A percentile compares a stretch with the other conserved stretches of the same genome.
Conservation (phyloP, 2,329 filamentous ascomycete genomes). For the Laburnicola sp. region DNA sequence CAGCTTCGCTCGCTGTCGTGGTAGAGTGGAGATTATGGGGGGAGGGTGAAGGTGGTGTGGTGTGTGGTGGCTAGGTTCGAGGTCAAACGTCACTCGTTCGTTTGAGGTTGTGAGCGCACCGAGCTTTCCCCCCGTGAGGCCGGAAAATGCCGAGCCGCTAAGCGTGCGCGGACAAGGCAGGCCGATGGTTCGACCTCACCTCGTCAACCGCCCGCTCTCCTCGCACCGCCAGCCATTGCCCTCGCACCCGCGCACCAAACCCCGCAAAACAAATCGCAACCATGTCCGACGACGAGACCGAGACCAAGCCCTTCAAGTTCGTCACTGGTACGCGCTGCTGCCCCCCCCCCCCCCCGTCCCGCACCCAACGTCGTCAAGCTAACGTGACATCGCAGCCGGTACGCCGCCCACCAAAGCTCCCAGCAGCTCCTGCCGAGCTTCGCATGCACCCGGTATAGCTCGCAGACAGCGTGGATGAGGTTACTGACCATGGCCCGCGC, state of each 20-base stretch:
- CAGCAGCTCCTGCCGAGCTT: conserved; percentile 3
- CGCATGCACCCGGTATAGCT: not conserved
- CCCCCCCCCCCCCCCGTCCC: too few relatives aligned
- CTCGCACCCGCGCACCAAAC: conserved; percentile 23
- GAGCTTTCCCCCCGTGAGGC: too few relatives aligned
- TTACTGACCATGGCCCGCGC: too few relatives aligned
- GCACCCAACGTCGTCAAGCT: conserved; percentile 27
- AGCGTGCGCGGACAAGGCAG: too few relatives aligned
- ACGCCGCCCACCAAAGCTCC: conserved; percentile 34
- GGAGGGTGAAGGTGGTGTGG: conserved; percentile 30
- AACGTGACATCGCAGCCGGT: conserved; percentile 46
- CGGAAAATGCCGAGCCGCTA: conserved; percentile 38
- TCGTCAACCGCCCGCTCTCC: conserved; percentile 34
- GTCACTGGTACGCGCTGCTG: conserved; percentile 84
- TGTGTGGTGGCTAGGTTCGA: too few relatives aligned
- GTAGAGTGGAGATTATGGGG: conserved; percentile 26
- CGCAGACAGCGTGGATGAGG: not conserved
- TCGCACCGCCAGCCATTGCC: conserved; percentile 37
- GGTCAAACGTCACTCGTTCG: conserved; percentile 23
- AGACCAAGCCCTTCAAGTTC: conserved; percentile 99
- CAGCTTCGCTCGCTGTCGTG: conserved; percentile 8
- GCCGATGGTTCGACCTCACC: too few relatives aligned
- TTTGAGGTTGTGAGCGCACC: conserved; percentile 21
- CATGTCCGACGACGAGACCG: conserved; percentile 88
- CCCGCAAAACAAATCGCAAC: conserved; percentile 56